Conservation (phyloP, 2,329 filamentous ascomycete species). For the Hypoxylon sp. region DNA sequence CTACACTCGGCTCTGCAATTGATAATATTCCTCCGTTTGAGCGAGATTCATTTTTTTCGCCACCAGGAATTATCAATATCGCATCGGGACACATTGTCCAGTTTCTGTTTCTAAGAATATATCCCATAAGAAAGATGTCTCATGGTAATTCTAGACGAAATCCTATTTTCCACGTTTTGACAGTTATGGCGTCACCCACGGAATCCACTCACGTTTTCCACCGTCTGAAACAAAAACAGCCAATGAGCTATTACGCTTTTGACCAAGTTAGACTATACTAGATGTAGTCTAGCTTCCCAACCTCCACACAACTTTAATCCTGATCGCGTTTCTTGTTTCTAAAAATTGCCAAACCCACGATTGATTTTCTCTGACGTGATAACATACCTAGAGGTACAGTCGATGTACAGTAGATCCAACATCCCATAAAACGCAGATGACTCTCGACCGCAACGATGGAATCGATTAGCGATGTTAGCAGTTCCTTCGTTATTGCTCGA, state of each 20-base stretch:
- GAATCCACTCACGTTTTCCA: slow-evolving; percentile 9
- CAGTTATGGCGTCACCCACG: slow-evolving; percentile 34
- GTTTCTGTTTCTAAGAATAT: slow-evolving; percentile 34
- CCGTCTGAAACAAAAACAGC: slow-evolving; percentile 9
- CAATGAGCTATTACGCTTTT: too few species aligned
- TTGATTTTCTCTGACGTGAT: too few species aligned
- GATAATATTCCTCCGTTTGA: slow-evolving; percentile 22
- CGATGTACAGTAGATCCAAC: neutral
- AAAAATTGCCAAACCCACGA: too few species aligned
- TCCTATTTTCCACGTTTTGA: too few species aligned
- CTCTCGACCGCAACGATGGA: slow-evolving; percentile 6
- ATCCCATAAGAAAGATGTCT: slow-evolving; percentile 6
- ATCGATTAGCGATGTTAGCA: neutral
- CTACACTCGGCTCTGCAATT: slow-evolving; percentile 2
- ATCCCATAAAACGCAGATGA: slow-evolving; percentile 9
- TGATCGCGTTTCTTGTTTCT: slow-evolving; percentile 36
- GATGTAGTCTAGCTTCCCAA: slow-evolving; percentile 21
- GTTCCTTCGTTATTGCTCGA: too few species aligned
- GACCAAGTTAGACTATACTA: slow-evolving; percentile 12
- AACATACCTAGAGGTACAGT: slow-evolving; percentile 2
- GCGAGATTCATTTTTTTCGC: slow-evolving; percentile 17
- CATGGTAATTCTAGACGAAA: slow-evolving; percentile 3
- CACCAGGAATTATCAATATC: slow-evolving; percentile 12
- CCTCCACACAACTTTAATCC: slow-evolving; percentile 33
- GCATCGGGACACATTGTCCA: slow-evolving; percentile 1